These are phyloP conservation scores for Periconia sp. DNA, from an alignment of 2,329 filamentous ascomycete species.

Conservation along the genomic window DNA sequence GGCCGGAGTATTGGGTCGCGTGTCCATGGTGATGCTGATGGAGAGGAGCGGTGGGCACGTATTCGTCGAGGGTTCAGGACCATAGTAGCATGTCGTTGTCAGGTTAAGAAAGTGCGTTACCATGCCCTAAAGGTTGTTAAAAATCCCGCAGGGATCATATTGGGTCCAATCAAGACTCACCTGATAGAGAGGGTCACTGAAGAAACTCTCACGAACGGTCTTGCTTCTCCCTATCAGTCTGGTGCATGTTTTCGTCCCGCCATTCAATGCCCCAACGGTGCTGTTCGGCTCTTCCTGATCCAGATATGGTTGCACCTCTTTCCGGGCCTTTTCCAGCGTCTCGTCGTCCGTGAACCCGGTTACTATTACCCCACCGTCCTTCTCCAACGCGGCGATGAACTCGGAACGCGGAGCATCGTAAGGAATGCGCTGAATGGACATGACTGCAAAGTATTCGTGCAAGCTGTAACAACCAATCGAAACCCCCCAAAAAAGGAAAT, in stretches of 20 bases:
- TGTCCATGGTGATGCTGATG: constrained; percentile 47
- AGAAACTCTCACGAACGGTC: constrained; percentile 47
- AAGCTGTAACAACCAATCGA: no score
- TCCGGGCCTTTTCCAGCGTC: constrained; percentile 31
- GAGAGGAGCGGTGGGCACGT: constrained; percentile 45
- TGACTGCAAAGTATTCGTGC: background rate
- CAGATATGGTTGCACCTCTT: constrained; percentile 35
- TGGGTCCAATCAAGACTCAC: no score
- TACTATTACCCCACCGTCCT: constrained; percentile 44
- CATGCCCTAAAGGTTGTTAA: constrained; percentile 26
- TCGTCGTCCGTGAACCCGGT: constrained; percentile 36
- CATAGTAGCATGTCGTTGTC: constrained; percentile 44
- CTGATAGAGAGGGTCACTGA: constrained; percentile 40
- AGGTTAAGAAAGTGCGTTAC: constrained; percentile 46
- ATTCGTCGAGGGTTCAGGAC: constrained; percentile 31
- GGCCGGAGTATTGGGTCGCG: constrained; percentile 37
- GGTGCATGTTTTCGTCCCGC: constrained; percentile 46
- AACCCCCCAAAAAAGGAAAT: no score
- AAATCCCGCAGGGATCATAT: no score
- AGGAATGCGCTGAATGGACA: constrained; percentile 16
- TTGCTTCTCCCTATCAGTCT: constrained; percentile 42
- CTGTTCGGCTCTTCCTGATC: constrained; percentile 26
- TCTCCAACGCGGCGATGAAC: constrained; percentile 42
- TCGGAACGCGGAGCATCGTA: constrained; percentile 13
- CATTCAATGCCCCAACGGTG: constrained; percentile 37